These are phyloP conservation scores for Adansonia madagascariensis DNA, from an alignment of 441 rosid genomes.

Conservation along the genomic window DNA sequence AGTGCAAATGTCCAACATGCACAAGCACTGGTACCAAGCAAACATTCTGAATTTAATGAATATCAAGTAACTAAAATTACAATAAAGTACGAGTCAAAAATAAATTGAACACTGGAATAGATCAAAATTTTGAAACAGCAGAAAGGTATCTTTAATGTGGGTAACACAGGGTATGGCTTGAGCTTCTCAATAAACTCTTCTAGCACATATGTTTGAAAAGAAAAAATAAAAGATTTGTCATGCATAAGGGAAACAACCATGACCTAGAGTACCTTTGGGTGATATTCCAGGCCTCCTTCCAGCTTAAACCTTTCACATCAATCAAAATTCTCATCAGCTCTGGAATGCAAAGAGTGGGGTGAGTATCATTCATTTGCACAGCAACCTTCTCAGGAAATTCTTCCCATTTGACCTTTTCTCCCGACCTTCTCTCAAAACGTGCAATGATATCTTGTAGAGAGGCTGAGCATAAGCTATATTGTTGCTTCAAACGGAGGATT, in stretches of 20 bases:
- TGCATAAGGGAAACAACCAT: conserved; percentile 1
- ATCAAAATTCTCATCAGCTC: conserved; percentile 67
- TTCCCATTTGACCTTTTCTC: conserved; percentile 68
- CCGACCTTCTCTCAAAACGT: conserved; percentile 81
- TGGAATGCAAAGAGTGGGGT: conserved; percentile 77
- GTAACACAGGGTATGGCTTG: background rate
- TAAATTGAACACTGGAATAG: background rate
- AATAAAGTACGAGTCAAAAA: background rate
- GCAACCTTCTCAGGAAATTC: conserved; percentile 88
- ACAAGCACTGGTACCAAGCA: background rate
- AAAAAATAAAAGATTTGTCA: background rate
- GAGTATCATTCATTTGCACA: conserved; percentile 94
- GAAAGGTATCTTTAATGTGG: background rate
- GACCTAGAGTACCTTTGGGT: conserved; percentile 50
- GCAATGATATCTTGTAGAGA: conserved; percentile 91
- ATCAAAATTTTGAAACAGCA: background rate
- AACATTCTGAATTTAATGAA: background rate
- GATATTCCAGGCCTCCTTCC: conserved; percentile 75
- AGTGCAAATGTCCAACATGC: conserved; percentile 4
- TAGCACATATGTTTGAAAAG: background rate
- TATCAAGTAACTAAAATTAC: conserved; percentile 1
- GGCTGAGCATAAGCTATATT: conserved; percentile 92
- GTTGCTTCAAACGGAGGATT: conserved; percentile 91
- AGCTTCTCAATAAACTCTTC: conserved; percentile 5
- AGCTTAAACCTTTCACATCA: conserved; percentile 63